These are phyloP conservation scores for Ganoderma multipileum DNA, from an alignment of 1,284 basidiomycete species.

Conservation along the genomic window DNA sequence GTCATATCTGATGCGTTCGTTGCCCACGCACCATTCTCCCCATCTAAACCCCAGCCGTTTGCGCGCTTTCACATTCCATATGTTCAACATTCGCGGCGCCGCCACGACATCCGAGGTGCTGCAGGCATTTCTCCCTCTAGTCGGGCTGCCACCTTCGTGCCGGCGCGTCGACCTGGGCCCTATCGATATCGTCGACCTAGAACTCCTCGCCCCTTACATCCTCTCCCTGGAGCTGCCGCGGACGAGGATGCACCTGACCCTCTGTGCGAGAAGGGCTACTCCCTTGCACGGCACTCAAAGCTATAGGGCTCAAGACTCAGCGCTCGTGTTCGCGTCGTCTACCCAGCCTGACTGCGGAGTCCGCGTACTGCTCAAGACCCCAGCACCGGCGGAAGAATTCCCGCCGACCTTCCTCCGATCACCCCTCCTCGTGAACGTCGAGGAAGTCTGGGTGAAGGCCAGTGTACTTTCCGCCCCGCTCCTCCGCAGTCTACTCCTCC, in stretches of 20 bases:
- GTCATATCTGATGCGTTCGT: neutral
- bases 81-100: neutral
- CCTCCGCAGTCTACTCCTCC: neutral
- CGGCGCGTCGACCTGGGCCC: neutral
- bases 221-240: neutral
- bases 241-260: neutral
- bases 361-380: neutral
- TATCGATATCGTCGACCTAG: neutral
- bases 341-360: neutral
- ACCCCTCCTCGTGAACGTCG: neutral
- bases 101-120: neutral
- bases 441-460: neutral
- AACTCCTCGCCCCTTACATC: neutral
- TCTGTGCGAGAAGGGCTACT: neutral
- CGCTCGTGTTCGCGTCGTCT: neutral
- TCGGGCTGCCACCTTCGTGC: neutral
- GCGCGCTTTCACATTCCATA: neutral
- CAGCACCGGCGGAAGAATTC: neutral
- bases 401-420: neutral
- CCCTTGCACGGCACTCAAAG: neutral
- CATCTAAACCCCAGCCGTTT: neutral
- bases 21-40: neutral
- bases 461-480: neutral
- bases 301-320: neutral
- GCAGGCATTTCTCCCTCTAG: neutral